Evolutionary conservation across 1,284 basidiomycete species (phyloP).

Genomic region (Inonotus obliquus): DNA sequence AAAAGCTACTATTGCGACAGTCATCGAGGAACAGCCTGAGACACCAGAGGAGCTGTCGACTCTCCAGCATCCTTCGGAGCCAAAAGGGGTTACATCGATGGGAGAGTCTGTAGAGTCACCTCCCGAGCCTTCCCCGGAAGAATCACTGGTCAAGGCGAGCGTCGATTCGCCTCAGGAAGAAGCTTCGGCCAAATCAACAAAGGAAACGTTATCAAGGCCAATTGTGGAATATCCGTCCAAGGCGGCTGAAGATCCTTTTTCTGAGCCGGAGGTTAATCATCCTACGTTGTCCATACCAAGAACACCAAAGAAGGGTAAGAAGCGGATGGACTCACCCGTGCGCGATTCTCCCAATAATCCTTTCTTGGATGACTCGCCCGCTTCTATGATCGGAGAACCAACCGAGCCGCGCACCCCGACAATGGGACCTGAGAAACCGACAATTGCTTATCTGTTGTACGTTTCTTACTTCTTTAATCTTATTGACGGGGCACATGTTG

Average conservation of each 20-base stretch:
- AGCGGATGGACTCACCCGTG: conserved; percentile 26
- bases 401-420: conserved; percentile 17
- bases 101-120: not conserved
- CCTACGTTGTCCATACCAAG: conserved; percentile 24
- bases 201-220: not conserved
- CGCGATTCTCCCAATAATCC: conserved; percentile 53
- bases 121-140: not conserved
- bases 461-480: not conserved
- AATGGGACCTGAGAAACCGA: conserved; percentile 18
- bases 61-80: not conserved
- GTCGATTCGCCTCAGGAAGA: not conserved
- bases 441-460: conserved; percentile 22
- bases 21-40: conserved; percentile 17
- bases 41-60: not conserved
- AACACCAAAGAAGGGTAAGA: conserved; percentile 19
- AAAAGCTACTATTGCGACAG: conserved; percentile 22
- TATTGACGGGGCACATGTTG: not conserved
- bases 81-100: not conserved
- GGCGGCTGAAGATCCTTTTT: not conserved
- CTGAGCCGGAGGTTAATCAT: conserved; percentile 11
- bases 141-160: not conserved
- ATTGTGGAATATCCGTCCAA: not conserved
- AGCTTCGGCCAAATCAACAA: not conserved
- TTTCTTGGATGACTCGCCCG: conserved; percentile 34
- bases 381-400: conserved; percentile 6